A percentile compares a stretch with the other conserved stretches of the same genome.
phyloP scores from a whole-genome alignment of 495 filamentous ascomycete species.

The Aspergillus panamensis region DNA sequence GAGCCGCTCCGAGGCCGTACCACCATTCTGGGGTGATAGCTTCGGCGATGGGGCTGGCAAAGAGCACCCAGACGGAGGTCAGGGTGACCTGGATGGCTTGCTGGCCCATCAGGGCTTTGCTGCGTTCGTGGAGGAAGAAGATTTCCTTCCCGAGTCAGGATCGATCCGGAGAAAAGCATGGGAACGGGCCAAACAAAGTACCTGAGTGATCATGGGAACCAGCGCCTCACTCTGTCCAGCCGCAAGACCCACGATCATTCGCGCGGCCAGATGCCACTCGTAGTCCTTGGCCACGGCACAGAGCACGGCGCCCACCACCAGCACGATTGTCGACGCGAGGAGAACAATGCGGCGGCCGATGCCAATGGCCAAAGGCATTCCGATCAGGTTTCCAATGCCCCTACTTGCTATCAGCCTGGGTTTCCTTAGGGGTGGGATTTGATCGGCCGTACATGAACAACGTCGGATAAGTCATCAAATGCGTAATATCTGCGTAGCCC shows the following conservation, averaged over 20 bases:
- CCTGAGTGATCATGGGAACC: conserved; percentile 40
- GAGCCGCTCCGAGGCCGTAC: conserved; percentile 33
- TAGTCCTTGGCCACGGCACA: conserved; percentile 22
- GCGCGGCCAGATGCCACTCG: conserved; percentile 28
- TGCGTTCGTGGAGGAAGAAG: conserved; percentile 36
- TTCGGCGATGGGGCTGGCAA: conserved; percentile 34
- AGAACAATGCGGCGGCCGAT: conserved; percentile 39
- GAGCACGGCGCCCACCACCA: conserved; percentile 25
- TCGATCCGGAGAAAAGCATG: neutral
- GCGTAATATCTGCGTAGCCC: conserved; percentile 25
- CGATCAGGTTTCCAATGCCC: conserved; percentile 41
- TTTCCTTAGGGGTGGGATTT: neutral
- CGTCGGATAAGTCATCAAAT: conserved; percentile 35
- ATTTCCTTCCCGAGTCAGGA: conserved; percentile 26
- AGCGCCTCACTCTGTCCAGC: conserved; percentile 35
- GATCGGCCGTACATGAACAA: conserved; percentile 25
- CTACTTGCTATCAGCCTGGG: conserved; percentile 6
- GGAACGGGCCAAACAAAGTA: neutral
- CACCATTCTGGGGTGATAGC: conserved; percentile 36
- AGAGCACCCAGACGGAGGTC: conserved; percentile 29
- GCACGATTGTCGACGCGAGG: conserved; percentile 27
- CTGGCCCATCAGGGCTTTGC: conserved; percentile 33
- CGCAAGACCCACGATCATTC: conserved; percentile 32
- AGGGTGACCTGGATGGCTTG: conserved; percentile 30
- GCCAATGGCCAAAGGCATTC: conserved; percentile 40